Conservation (phyloP, 108 stramenopile genomes). For the Aurantiochytrium sp. region DNA sequence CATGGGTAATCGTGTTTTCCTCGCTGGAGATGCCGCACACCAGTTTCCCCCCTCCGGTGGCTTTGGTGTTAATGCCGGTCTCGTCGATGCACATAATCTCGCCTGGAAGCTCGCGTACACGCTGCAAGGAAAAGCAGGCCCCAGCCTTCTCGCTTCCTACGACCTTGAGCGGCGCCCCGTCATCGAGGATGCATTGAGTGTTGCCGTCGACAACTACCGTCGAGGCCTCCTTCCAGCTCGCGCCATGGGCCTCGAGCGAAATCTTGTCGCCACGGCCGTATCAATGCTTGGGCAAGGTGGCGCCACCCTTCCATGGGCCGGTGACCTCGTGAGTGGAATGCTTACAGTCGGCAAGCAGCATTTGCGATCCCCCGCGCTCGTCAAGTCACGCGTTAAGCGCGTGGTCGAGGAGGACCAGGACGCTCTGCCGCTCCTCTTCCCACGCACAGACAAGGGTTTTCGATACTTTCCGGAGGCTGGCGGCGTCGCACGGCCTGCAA, state of each 20-base stretch:
- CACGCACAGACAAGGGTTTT: neutral
- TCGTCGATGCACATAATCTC: slow-evolving; percentile 52
- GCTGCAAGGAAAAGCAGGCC: slow-evolving; percentile 11
- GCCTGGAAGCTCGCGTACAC: slow-evolving; percentile 49
- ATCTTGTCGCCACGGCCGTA: neutral
- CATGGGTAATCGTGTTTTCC: slow-evolving; percentile 26
- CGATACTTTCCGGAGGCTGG: neutral
- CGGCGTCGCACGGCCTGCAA: neutral
- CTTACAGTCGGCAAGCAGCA: neutral
- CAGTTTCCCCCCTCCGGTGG: slow-evolving; percentile 55
- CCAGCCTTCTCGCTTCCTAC: slow-evolving; percentile 27
- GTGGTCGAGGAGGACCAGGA: neutral
- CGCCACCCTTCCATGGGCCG: neutral
- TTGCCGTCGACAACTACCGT: slow-evolving; percentile 12
- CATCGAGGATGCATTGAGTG: neutral
- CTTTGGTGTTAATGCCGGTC: slow-evolving; percentile 51
- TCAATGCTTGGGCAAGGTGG: neutral
- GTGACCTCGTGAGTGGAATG: neutral
- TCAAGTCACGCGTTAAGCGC: neutral
- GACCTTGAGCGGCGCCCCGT: slow-evolving; percentile 18
- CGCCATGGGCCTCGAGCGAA: neutral
- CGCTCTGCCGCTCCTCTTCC: neutral
- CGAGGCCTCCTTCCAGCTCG: neutral
- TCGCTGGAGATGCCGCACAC: slow-evolving; percentile 53
- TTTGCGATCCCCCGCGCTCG: neutral